Base-by-base conservation (phyloP, 176 grass and related monocot genomes). In the Musa troglodytarum region DNA sequence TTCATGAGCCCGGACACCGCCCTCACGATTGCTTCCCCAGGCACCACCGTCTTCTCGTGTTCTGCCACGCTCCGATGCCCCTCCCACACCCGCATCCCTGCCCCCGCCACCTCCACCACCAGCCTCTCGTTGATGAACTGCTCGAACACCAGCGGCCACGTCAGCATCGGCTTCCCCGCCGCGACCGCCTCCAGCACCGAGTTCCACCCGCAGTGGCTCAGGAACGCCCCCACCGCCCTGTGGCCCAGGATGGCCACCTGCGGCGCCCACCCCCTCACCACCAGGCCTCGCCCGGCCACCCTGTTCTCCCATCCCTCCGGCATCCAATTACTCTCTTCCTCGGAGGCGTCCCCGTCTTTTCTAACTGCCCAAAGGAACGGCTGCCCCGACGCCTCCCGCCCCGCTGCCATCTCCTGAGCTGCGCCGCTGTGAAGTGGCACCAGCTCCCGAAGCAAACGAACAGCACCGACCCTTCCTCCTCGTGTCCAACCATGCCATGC, bases 81-180 rank as follows among this genome's bases (percentile, higher is more conserved):
- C 17, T 85, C 93, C 87, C 87, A 88, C 51, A 93, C 76, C 67
- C 80, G 67, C 63, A 22, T n/a, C 1, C 90, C 93, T 54, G 78
- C 84, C 61, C 71, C 76, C 6, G 21, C 52, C 49, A 96, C 87
- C 67, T 92, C 87, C 20, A 83, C 89, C 21, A 86, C 76, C 52
- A 97, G 73, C 16, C 83, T 69, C 81, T 96, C 93, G 68, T 90
- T 92, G 83, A 97, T 90, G 89, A 97, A 97, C 63, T 97, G 94
- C 83, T 93, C 90, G 53, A 91, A 93, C 77, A 91, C 88, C n/a
- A 92, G 79, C 23, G 93, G 93, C 93, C 93, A 97, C 1, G 94
- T 91, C 61, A 97, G 79, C 68, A 90, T 79, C 1, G 85, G 86
- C 25, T 90, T 82, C 26, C 88, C 93, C 17, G 80, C 85, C 50